Evolutionary conservation across 257 asterid species (phyloP), one percentile per base, ranked within the genome.

Genomic region (Fraxinus quadrangulata): DNA sequence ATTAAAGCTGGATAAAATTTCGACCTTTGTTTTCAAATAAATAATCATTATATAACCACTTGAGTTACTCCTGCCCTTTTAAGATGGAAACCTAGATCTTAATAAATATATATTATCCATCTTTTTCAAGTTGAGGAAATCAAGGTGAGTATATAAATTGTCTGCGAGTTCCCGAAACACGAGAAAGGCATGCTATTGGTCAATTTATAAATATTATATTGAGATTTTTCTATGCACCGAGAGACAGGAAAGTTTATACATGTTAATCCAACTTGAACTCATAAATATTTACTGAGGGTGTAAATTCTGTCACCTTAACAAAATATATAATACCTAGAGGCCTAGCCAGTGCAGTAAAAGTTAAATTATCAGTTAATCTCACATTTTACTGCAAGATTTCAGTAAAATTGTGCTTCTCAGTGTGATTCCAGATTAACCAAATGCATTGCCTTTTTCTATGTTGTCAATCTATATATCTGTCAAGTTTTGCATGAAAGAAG

Each of bases 121-220:
- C 47, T 68, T 30, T 28, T 1, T 67, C 17, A n/a, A 14, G 39
- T 13, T 23, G 24, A 45, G 47, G 75, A 79, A 79, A 73, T 12
- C 16, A 45, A 70, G 37, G 63, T 40, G 21, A 63, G 33, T n/a
- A 1, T 54, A 54, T 23, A 63, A 63, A 63, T 10, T 63, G 13
- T 69, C 73, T 39, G 73, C 24, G 28, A 74, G 68, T 59, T 80
- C 39, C 21, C 77, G 63, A 67, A 67, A 70, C 65, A 37, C 67
- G 31, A 63, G 65, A 30, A 49, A 36, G n/a, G 75, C 49, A 21
- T 31, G 70, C 71, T 47, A 23, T 63, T 49, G 28, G 56, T 47
- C n/a, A 47, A 47, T 47, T 42, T 42, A 42, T 42, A 11, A 11
- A 42, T 12, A 42, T 2, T 42, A 42, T 11, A 42, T 11, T 42